Evolutionary conservation across 805 yeast genomes (phyloP), one percentile per base, ranked within the genome.

Genomic region (Pichia eremophila): DNA sequence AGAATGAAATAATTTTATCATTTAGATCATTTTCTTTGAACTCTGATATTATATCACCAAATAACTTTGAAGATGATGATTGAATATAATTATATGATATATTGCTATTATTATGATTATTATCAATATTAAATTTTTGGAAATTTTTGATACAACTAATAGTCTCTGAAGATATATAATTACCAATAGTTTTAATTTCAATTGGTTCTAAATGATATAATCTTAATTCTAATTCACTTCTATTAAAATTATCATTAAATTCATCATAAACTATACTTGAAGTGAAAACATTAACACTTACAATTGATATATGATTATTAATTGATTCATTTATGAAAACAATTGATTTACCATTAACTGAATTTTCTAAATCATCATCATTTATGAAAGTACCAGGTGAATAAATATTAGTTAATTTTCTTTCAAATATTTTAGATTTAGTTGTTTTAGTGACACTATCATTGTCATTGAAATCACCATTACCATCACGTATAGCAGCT

Each of bases 371-470:
- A 28, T 56, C 57, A 27, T 56, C 59, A 25, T 75, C 82, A 45
- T 82, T 90, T 54, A 87, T 75, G 64, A 83, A 87, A 0, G 98
- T 90, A 0, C 95, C 96, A 45, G 75, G 75, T 0, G 97, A 87
- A 60, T 82, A 87, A 0, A 87, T 79, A 9, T 79, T 77, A 0
- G 90, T 75, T 8, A 93, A 65, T 51, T 77, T 67, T 42, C 98
- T 68, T 45, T 75, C 75, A 64, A 91, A 86, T 2, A 89, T 73
- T 27, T 72, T 70, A 31, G 73, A 66, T n/a, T 45, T 46, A 46
- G 75, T 76, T 22, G 25, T 1, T 51, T 75, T 81, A 3, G 77
- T 65, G 31, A 5, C 4, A 22, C 63, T 63, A 8, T 75, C 72
- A 7, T 75, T 72, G 57, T 86, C 86, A 14, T 22, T 22, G 5